Evolutionary conservation across 495 filamentous ascomycete species (phyloP).

Genomic region (Friedmanniomyces endolithicus): DNA sequence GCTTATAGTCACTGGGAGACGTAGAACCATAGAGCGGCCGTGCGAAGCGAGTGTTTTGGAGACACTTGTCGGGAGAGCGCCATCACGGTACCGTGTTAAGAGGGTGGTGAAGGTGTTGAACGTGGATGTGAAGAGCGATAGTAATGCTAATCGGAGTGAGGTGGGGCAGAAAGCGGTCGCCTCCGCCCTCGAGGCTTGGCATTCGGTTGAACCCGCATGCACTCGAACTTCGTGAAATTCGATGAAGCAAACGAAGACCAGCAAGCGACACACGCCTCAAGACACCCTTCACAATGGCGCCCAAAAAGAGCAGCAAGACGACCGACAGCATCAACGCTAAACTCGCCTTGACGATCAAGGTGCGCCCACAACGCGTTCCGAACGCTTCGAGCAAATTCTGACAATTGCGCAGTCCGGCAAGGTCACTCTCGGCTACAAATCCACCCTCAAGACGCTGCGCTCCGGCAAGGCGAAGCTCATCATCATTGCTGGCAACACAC

Average conservation of each 20-base stretch:
- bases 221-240: not conserved
- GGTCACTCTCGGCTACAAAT: conserved; percentile 88
- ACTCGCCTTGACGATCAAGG: conserved; percentile 87
- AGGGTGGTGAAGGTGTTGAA: too few relatives aligned
- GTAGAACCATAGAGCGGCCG: too few relatives aligned
- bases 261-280: not conserved
- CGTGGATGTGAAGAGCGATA: too few relatives aligned
- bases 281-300: conserved; percentile 48
- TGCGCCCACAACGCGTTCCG: conserved; percentile 27
- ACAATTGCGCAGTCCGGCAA: conserved; percentile 21
- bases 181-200: not conserved
- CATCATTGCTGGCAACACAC: conserved; percentile 84
- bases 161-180: too few relatives aligned
- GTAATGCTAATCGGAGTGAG: too few relatives aligned
- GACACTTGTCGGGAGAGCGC: too few relatives aligned
- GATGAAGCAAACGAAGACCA: not conserved
- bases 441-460: conserved; percentile 89
- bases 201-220: not conserved
- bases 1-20: too few relatives aligned
- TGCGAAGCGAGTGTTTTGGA: too few relatives aligned
- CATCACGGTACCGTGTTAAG: too few relatives aligned
- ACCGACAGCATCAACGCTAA: conserved; percentile 82
- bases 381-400: not conserved
- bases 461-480: conserved; percentile 65
- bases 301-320: conserved; percentile 89